phyloP scores from a whole-genome alignment of 2,329 filamentous ascomycete species.

The Helotiales sp. region DNA sequence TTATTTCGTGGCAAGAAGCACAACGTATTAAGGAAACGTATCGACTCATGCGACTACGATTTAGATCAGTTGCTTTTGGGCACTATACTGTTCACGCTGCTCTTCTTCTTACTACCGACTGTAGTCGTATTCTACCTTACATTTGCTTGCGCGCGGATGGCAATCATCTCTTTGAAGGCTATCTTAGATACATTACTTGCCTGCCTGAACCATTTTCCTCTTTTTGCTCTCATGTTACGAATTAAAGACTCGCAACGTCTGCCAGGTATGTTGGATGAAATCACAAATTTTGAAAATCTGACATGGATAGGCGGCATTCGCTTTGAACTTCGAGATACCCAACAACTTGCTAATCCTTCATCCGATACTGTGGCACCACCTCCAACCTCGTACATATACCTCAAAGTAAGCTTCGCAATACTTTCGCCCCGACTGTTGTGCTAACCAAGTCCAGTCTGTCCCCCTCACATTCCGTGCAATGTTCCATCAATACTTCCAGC shows the following conservation, averaged over 20 bases:
- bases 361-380: conserved; percentile 24
- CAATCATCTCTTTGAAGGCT: conserved; percentile 91
- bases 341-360: conserved; percentile 46
- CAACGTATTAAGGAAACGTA: conserved; percentile 93
- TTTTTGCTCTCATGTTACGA: conserved; percentile 95
- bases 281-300: conserved; percentile 13
- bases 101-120: conserved; percentile 93
- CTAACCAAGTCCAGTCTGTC: conserved; percentile 62
- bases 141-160: conserved; percentile 91
- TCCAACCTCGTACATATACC: conserved; percentile 78
- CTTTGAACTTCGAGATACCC: conserved; percentile 83
- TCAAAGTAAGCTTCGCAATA: conserved; percentile 61
- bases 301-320: conserved; percentile 67
- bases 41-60: conserved; percentile 98
- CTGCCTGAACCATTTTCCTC: conserved; percentile 93
- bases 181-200: conserved; percentile 88
- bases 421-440: not conserved
- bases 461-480: conserved; percentile 89
- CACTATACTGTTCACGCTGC: conserved; percentile 91
- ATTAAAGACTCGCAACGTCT: conserved; percentile 89
- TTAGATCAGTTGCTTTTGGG: conserved; percentile 94
- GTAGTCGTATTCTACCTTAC: conserved; percentile 96
- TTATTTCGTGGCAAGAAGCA: conserved; percentile 98
- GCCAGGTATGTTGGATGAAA: conserved; percentile 59
- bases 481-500: conserved; percentile 97